Conservation (phyloP, 2,329 filamentous ascomycete species). For the Cytospora piceicola region DNA sequence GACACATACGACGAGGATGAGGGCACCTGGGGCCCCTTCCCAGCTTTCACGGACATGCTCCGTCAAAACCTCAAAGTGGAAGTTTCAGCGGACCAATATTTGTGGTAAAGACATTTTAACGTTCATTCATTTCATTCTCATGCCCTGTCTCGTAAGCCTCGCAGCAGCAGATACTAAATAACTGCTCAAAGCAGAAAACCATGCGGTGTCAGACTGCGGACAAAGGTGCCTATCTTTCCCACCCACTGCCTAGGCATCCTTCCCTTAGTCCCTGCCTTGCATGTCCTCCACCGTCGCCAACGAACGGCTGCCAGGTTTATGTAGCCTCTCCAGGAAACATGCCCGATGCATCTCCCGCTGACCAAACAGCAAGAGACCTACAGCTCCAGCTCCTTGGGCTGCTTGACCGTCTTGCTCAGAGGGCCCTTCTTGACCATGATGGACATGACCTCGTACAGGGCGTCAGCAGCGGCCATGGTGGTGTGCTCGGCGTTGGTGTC, state of each 20-base stretch:
- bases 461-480: conserved; percentile 73
- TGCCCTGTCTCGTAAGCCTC: too few relatives aligned
- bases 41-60: too few relatives aligned
- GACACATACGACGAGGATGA: too few relatives aligned
- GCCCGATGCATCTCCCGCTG: too few relatives aligned
- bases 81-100: too few relatives aligned
- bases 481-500: conserved; percentile 74
- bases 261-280: not conserved
- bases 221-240: not conserved
- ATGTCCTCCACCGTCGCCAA: not conserved
- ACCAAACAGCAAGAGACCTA: not conserved
- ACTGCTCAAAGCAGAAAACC: too few relatives aligned
- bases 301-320: not conserved
- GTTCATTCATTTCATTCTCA: too few relatives aligned
- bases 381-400: conserved; percentile 29
- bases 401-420: conserved; percentile 32
- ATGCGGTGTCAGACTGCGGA: too few relatives aligned
- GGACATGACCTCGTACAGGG: conserved; percentile 77
- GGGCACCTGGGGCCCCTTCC: too few relatives aligned
- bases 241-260: not conserved
- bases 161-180: too few relatives aligned
- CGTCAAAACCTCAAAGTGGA: too few relatives aligned
- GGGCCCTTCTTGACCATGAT: conserved; percentile 82
- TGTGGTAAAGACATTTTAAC: too few relatives aligned
- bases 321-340: not conserved